Evolutionary conservation across 2,329 filamentous ascomycete genomes (phyloP).

Genomic region (Colletotrichum endophyticum): DNA sequence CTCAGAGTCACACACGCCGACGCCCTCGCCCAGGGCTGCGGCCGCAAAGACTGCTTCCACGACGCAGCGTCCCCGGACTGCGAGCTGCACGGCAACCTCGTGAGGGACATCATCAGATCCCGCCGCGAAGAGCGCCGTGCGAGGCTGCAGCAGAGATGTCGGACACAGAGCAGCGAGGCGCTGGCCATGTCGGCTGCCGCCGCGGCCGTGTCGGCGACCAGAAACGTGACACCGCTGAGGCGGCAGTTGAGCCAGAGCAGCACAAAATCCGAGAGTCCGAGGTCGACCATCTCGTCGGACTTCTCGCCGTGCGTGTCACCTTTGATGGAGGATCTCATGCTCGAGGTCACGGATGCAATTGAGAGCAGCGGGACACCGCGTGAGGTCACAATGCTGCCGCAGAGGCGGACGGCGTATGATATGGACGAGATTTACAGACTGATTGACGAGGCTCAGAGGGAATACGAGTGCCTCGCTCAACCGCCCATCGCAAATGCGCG

Average conservation of each 20-base stretch:
- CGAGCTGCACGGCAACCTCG: slow-evolving; percentile 4
- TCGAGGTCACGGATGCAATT: slow-evolving; percentile 16
- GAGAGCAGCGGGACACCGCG: slow-evolving; percentile 1
- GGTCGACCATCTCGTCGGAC: neutral
- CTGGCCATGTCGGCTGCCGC: neutral
- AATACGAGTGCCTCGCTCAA: slow-evolving; percentile 6
- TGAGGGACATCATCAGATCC: slow-evolving; percentile 15
- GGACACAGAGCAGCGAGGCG: slow-evolving; percentile 1
- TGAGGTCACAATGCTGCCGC: neutral
- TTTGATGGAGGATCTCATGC: slow-evolving; percentile 16
- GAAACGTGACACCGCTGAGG: slow-evolving; percentile 14
- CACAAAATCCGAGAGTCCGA: slow-evolving; percentile 6
- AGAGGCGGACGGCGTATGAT: neutral
- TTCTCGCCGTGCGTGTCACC: slow-evolving; percentile 14
- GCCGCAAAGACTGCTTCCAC: slow-evolving; percentile 4
- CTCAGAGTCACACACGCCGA: neutral
- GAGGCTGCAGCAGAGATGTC: slow-evolving; percentile 9
- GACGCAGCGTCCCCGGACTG: neutral
- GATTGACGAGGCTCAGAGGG: slow-evolving; percentile 16
- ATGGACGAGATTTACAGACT: slow-evolving; percentile 10
- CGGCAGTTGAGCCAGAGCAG: slow-evolving; percentile 12
- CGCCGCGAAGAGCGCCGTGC: slow-evolving; percentile 10
- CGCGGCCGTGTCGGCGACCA: neutral
- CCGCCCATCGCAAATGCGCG: neutral
- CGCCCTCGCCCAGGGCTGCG: neutral